Conservation (phyloP, 2,329 filamentous ascomycete species). For the Botrytis fragariae region DNA sequence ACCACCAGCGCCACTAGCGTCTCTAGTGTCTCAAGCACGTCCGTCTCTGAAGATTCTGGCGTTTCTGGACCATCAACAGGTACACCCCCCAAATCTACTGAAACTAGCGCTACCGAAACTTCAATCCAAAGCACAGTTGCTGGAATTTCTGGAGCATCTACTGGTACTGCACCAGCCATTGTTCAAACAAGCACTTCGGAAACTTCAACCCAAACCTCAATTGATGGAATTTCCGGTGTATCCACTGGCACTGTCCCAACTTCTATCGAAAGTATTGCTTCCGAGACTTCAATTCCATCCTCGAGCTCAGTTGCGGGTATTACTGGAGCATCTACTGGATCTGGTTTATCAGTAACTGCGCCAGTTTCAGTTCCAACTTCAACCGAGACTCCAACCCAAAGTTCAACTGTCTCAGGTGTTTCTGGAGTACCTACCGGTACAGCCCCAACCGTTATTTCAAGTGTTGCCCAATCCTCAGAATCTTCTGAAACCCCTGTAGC, state of each 20-base stretch:
- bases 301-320: not conserved
- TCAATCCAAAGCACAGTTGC: not conserved
- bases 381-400: not conserved
- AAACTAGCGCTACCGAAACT: not conserved
- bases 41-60: not conserved
- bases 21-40: not conserved
- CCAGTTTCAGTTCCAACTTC: not conserved
- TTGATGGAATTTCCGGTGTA: not conserved
- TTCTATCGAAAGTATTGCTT: not conserved
- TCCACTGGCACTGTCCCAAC: not conserved
- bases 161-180: too few relatives aligned
- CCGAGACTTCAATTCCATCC: not conserved
- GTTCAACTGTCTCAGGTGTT: not conserved
- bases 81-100: not conserved
- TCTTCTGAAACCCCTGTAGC: not conserved
- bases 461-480: not conserved
- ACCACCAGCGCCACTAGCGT: not conserved
- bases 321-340: constrained; percentile 2
- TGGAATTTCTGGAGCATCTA: too few relatives aligned
- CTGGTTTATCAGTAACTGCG: not conserved
- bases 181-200: not conserved
- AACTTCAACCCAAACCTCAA: not conserved
- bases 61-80: constrained; percentile 14
- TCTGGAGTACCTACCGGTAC: constrained; percentile 9
- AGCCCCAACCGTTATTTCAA: not conserved